These are phyloP conservation scores for Mycena polygramma DNA, from an alignment of 768 basidiomycete species.

Conservation along the genomic window DNA sequence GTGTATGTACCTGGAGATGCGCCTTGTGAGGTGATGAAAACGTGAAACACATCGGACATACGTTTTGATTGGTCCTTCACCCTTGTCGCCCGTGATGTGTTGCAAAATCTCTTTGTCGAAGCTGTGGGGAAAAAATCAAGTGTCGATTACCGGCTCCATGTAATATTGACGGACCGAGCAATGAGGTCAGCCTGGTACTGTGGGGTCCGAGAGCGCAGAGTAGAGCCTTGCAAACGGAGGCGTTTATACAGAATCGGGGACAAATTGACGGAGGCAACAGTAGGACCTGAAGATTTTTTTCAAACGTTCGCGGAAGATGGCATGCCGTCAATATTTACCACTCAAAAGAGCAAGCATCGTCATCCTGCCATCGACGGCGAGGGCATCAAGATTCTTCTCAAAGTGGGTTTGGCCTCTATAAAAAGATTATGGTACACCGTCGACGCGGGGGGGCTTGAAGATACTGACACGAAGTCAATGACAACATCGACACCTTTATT, in stretches of 20 bases:
- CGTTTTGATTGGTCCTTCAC: constrained; percentile 72
- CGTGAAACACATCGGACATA: constrained; percentile 61
- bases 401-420: constrained; percentile 73
- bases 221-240: constrained; percentile 90
- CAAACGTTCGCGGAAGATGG: constrained; percentile 16
- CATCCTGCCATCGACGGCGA: constrained; percentile 84
- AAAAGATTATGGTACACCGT: not conserved
- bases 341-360: constrained; percentile 74
- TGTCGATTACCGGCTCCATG: not conserved
- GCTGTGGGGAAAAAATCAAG: constrained; percentile 43
- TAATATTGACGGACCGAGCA: constrained; percentile 54
- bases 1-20: too few species aligned
- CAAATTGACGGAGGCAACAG: constrained; percentile 68
- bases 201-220: constrained; percentile 79
- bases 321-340: constrained; percentile 56
- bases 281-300: constrained; percentile 56
- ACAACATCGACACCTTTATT: constrained; percentile 85
- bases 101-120: constrained; percentile 69
- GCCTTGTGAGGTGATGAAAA: too few species aligned
- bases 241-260: constrained; percentile 84
- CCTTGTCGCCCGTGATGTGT: constrained; percentile 69
- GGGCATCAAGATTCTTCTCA: constrained; percentile 75
- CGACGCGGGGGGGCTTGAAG: not conserved
- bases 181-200: constrained; percentile 85
- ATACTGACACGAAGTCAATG: constrained; percentile 77